Evolutionary conservation across 495 filamentous ascomycete species (phyloP).

Genomic region (Neurospora intermedia): DNA sequence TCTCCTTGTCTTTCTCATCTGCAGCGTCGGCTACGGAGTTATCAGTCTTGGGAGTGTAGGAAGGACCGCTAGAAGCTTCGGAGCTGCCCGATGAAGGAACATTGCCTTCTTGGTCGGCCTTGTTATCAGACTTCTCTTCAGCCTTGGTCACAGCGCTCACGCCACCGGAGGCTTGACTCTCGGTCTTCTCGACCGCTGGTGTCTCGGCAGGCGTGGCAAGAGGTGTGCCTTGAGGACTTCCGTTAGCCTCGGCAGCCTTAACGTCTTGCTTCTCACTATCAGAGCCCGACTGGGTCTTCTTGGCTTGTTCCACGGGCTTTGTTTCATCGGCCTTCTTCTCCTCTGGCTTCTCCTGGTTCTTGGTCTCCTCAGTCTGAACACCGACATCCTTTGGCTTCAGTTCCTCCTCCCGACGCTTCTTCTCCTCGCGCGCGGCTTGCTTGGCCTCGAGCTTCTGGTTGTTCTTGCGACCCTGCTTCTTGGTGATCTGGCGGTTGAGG

Average conservation of each 20-base stretch:
- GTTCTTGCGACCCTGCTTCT: conserved; percentile 37
- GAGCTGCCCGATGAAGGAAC: conserved; percentile 10
- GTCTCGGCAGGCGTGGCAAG: conserved; percentile 15
- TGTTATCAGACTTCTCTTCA: conserved; percentile 8
- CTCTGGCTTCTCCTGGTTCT: conserved; percentile 20
- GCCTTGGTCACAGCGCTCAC: not conserved
- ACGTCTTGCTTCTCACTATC: not conserved
- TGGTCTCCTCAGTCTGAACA: conserved; percentile 27
- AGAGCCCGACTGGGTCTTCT: conserved; percentile 4
- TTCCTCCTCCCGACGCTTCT: conserved; percentile 30
- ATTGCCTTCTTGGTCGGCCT: conserved; percentile 1
- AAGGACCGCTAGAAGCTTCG: conserved; percentile 13
- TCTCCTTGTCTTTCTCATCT: conserved; percentile 17
- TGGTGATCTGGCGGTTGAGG: conserved; percentile 31
- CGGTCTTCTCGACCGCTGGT: conserved; percentile 17
- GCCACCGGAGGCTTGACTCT: conserved; percentile 8
- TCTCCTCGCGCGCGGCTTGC: conserved; percentile 24
- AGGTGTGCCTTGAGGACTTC: conserved; percentile 14
- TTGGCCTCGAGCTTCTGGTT: conserved; percentile 27
- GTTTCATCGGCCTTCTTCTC: conserved; percentile 18
- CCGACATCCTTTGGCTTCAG: conserved; percentile 28
- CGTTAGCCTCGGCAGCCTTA: conserved; percentile 10
- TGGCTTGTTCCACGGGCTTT: conserved; percentile 12
- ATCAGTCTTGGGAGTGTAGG: conserved; percentile 23
- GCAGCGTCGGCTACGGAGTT: conserved; percentile 9